These are phyloP conservation scores for Euryodendron excelsum DNA, from an alignment of 148 eudicot genomes.

Conservation along the genomic window DNA sequence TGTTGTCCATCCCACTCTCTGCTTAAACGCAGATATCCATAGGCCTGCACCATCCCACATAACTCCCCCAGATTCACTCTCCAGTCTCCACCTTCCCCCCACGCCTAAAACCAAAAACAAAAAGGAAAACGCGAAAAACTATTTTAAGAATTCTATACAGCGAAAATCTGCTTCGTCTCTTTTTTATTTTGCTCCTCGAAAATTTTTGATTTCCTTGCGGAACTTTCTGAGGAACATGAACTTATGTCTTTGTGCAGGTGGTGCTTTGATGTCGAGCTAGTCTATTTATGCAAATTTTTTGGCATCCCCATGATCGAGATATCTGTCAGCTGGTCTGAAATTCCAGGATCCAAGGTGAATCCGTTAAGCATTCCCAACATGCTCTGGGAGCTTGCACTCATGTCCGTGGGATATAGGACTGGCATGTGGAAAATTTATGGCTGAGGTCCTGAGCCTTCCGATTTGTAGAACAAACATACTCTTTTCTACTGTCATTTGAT, in stretches of 20 bases:
- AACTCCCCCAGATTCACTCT: no score
- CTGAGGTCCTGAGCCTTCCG: background rate
- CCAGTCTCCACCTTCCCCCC: no score
- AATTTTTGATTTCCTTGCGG: background rate
- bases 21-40: no score
- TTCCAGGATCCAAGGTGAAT: constrained; percentile 94
- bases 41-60: no score
- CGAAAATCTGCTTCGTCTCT: no score
- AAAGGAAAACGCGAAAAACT: no score
- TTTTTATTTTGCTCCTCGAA: background rate
- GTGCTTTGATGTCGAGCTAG: constrained; percentile 95
- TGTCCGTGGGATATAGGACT: constrained; percentile 82
- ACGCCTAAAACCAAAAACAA: no score
- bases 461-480: background rate
- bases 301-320: constrained; percentile 67
- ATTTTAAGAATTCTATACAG: no score
- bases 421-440: constrained; percentile 73
- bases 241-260: constrained; percentile 71
- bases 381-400: constrained; percentile 93
- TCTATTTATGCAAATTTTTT: constrained; percentile 82
- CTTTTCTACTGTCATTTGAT: background rate
- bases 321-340: constrained; percentile 93
- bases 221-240: background rate
- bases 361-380: constrained; percentile 86
- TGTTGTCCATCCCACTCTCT: no score